Percentiles rank a stretch among this genome's conserved stretches.
phyloP scores from a whole-genome alignment of 2,329 filamentous ascomycete species.

The Diaporthe sp. region DNA sequence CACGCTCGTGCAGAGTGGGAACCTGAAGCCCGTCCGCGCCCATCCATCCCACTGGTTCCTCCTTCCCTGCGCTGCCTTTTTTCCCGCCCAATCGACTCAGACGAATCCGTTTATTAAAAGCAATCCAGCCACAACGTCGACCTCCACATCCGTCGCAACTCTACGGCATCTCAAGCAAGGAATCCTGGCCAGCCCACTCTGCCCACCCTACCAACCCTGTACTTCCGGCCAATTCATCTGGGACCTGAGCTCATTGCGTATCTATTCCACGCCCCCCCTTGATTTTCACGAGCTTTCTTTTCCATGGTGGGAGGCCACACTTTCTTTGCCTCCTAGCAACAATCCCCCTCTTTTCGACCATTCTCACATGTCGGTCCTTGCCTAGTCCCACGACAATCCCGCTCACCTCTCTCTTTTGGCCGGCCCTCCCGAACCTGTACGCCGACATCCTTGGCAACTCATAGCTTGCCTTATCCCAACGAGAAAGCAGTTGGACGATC shows the following conservation, averaged over 20 bases:
- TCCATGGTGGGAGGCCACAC: constrained; percentile 3
- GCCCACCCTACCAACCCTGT: constrained; percentile 25
- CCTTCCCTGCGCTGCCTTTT: constrained; percentile 33
- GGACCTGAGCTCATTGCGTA: constrained; percentile 15
- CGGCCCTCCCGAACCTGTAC: not conserved
- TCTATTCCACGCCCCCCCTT: constrained; percentile 22
- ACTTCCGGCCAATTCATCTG: constrained; percentile 23
- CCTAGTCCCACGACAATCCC: not conserved
- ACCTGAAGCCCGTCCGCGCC: constrained; percentile 14
- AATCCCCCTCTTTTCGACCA: not conserved
- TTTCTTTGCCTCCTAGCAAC: constrained; percentile 21
- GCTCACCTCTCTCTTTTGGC: constrained; percentile 3
- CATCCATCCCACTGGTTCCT: constrained; percentile 20
- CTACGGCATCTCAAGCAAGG: constrained; percentile 26
- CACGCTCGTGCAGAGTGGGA: constrained; percentile 22
- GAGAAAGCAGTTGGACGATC: not conserved
- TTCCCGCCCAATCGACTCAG: constrained; percentile 22
- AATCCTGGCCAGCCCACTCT: constrained; percentile 28
- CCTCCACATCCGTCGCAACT: constrained; percentile 28
- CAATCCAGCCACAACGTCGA: constrained; percentile 13
- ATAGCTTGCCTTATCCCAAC: not conserved
- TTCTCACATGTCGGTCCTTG: constrained; percentile 1
- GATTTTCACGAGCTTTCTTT: constrained; percentile 26
- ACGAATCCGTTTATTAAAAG: constrained; percentile 33
- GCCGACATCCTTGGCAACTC: not conserved